Percentiles rank a stretch among this genome's conserved stretches.
Conservation (phyloP, 257 asterid species). For the Euphrasia confusa region DNA sequence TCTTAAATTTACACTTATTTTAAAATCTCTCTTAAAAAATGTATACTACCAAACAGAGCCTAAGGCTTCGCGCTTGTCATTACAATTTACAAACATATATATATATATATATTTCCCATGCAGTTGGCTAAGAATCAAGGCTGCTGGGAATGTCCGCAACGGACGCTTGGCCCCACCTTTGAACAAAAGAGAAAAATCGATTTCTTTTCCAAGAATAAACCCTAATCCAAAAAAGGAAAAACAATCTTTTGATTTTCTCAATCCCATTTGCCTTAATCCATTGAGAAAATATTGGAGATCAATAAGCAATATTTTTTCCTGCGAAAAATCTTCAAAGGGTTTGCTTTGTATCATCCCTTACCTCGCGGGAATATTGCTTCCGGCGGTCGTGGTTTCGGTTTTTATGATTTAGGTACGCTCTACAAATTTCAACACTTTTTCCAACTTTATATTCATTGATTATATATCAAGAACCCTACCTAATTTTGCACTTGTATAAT, state of each 20-base stretch:
- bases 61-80: constrained; percentile 1
- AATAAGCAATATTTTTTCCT: neutral
- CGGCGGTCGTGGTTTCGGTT: neutral
- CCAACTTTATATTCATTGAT: neutral
- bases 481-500: too few species aligned
- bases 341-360: constrained; percentile 14
- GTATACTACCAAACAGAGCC: too few species aligned
- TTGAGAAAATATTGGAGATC: neutral
- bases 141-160: constrained; percentile 36
- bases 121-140: constrained; percentile 20
- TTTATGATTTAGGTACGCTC: constrained; percentile 29
- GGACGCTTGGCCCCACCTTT: constrained; percentile 37
- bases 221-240: constrained; percentile 23
- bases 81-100: too few species aligned
- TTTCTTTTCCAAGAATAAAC: constrained; percentile 36
- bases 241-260: neutral
- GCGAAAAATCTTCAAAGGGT: constrained; percentile 22
- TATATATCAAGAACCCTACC: neutral
- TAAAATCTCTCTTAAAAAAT: too few species aligned
- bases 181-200: neutral
- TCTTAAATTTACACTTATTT: too few species aligned
- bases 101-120: neutral
- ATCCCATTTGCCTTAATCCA: neutral
- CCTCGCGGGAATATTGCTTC: neutral
- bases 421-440: neutral